phyloP scores from a whole-genome alignment of 1,284 basidiomycete genomes.

The Cystobasidium pallidum region DNA sequence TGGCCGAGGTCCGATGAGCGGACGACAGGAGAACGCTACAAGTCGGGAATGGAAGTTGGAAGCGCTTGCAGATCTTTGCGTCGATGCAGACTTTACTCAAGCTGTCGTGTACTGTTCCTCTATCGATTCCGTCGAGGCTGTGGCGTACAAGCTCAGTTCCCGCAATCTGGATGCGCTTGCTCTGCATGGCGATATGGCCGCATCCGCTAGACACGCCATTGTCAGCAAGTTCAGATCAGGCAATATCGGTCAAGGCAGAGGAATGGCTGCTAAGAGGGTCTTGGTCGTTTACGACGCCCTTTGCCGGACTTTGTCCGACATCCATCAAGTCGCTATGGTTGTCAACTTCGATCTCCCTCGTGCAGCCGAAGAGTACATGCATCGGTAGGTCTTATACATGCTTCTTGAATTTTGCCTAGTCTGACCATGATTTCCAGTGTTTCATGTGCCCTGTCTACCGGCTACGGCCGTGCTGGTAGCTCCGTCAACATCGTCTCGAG shows the following conservation, averaged over 20 bases:
- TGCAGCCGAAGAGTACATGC: conserved; percentile 50
- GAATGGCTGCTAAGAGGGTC: conserved; percentile 47
- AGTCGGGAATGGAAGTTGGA: conserved; percentile 91
- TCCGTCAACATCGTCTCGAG: conserved; percentile 51
- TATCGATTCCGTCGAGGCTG: conserved; percentile 55
- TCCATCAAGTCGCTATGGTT: conserved; percentile 51
- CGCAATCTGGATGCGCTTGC: conserved; percentile 56
- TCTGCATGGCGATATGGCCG: conserved; percentile 51
- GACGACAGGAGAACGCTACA: conserved; percentile 38
- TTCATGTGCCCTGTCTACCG: conserved; percentile 47
- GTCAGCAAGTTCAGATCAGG: conserved; percentile 50
- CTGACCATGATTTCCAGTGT: conserved; percentile 32
- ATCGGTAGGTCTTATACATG: conserved; percentile 45
- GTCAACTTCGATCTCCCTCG: conserved; percentile 53
- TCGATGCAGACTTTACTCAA: conserved; percentile 71
- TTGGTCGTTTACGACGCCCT: conserved; percentile 53
- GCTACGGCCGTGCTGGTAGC: conserved; percentile 46
- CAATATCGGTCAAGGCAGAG: conserved; percentile 33
- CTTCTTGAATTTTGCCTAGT: not conserved
- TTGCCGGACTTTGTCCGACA: conserved; percentile 48
- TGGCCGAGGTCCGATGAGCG: conserved; percentile 45
- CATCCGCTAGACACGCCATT: conserved; percentile 46
- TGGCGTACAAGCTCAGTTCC: conserved; percentile 56
- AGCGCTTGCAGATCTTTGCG: conserved; percentile 87
- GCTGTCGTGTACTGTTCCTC: conserved; percentile 62